phyloP scores from a whole-genome alignment of 345 rosid genomes.

The Cardamine chenopodiifolia region DNA sequence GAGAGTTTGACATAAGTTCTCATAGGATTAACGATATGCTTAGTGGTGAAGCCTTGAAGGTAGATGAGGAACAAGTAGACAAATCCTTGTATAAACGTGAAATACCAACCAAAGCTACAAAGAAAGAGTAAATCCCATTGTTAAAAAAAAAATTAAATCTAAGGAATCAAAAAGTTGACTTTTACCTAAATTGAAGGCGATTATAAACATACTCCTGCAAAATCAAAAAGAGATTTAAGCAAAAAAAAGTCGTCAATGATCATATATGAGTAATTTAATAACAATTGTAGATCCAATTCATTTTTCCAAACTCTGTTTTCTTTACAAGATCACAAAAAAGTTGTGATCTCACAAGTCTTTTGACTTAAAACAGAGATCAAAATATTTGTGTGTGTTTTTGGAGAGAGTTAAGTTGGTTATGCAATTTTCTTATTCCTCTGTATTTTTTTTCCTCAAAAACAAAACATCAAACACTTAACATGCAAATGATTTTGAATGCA shows the following conservation, averaged over 20 bases:
- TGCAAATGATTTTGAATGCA: background rate
- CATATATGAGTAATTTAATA: background rate
- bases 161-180: slow-evolving; percentile 17
- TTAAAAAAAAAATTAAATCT: slow-evolving; percentile 16
- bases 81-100: slow-evolving; percentile 97
- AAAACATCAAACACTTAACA: slow-evolving; percentile 26
- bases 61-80: slow-evolving; percentile 84
- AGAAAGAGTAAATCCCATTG: slow-evolving; percentile 13
- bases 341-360: background rate
- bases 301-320: background rate
- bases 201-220: slow-evolving; percentile 96
- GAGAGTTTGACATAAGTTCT: slow-evolving; percentile 90
- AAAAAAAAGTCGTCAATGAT: slow-evolving; percentile 5
- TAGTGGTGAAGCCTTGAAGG: slow-evolving; percentile 87
- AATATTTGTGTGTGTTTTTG: background rate
- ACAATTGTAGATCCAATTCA: slow-evolving; percentile 15
- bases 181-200: slow-evolving; percentile 87
- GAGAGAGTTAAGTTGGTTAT: slow-evolving; percentile 32
- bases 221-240: slow-evolving; percentile 15
- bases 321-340: slow-evolving; percentile 19
- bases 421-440: slow-evolving; percentile 30
- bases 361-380: background rate
- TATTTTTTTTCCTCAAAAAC: slow-evolving; percentile 2
- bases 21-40: slow-evolving; percentile 96
- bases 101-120: slow-evolving; percentile 98